Evolutionary conservation across 2,329 filamentous ascomycete species (phyloP).

Genomic region (Fusarium pilosicola): DNA sequence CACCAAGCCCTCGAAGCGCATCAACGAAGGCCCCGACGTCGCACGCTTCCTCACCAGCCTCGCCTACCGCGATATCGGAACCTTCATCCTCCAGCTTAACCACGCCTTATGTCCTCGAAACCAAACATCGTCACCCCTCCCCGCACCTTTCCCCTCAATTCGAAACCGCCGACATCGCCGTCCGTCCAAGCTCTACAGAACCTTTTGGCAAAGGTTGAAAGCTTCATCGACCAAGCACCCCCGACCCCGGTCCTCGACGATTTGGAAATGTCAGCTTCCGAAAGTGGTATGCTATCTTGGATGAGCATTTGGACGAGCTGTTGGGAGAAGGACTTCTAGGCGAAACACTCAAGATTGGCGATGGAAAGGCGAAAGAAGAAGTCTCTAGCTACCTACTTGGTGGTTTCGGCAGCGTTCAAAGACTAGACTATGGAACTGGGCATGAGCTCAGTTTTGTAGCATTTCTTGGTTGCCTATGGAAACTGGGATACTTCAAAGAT

Average conservation of each 20-base stretch:
- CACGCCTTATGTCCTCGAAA: constrained; percentile 80
- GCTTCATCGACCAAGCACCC: constrained; percentile 79
- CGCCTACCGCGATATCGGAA: constrained; percentile 88
- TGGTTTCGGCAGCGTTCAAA: constrained; percentile 85
- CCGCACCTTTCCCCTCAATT: constrained; percentile 55
- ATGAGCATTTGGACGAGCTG: constrained; percentile 61
- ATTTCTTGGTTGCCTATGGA: constrained; percentile 91
- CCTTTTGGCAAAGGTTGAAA: constrained; percentile 72
- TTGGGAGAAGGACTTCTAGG: constrained; percentile 46
- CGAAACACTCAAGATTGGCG: constrained; percentile 45
- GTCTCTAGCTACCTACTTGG: constrained; percentile 83
- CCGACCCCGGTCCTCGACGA: constrained; percentile 83
- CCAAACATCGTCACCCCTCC: constrained; percentile 50
- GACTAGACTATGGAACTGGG: constrained; percentile 94
- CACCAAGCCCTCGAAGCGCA: constrained; percentile 76
- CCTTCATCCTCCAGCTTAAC: constrained; percentile 91
- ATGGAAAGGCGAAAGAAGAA: constrained; percentile 69
- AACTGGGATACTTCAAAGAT: constrained; percentile 80
- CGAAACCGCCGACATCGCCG: constrained; percentile 55
- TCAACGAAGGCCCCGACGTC: constrained; percentile 87
- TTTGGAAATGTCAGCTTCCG: constrained; percentile 95
- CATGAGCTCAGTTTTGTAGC: constrained; percentile 96
- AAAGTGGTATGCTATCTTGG: constrained; percentile 79
- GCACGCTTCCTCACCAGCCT: constrained; percentile 79
- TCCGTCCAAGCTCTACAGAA: constrained; percentile 72